phyloP scores from a whole-genome alignment of 2,329 filamentous ascomycete genomes.

The Colletotrichum truncatum region DNA sequence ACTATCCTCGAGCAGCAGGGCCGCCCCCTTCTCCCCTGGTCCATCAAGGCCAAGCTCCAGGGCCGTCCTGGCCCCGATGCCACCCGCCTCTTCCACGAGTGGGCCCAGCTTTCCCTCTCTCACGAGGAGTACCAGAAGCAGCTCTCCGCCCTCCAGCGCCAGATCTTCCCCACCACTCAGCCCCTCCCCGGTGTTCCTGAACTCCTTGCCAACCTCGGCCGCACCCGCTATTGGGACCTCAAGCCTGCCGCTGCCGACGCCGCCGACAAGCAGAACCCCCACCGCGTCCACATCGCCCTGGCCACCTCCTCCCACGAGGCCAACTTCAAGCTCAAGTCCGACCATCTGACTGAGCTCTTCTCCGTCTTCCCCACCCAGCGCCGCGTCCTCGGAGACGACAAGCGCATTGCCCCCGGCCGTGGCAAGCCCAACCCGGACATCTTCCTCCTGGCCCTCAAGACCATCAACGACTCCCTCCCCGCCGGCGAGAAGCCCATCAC shows the following conservation, averaged over 20 bases:
- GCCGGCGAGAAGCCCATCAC: constrained; percentile 71
- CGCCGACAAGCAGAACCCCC: constrained; percentile 35
- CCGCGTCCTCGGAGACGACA: constrained; percentile 86
- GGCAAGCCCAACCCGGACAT: constrained; percentile 97
- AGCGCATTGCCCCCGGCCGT: constrained; percentile 77
- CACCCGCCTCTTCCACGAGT: constrained; percentile 71
- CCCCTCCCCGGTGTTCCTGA: constrained; percentile 81
- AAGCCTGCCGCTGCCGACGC: constrained; percentile 36
- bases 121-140: constrained; percentile 71
- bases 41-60: constrained; percentile 87
- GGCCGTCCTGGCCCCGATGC: constrained; percentile 64
- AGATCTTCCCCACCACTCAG: constrained; percentile 78
- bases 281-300: constrained; percentile 79
- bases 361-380: constrained; percentile 74
- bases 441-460: constrained; percentile 85
- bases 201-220: constrained; percentile 69
- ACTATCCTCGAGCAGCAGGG: constrained; percentile 79
- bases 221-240: constrained; percentile 60
- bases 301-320: constrained; percentile 79
- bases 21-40: constrained; percentile 84
- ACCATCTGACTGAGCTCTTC: constrained; percentile 67
- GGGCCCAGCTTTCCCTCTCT: constrained; percentile 86
- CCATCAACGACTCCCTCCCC: constrained; percentile 79
- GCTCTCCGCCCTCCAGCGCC: constrained; percentile 70
- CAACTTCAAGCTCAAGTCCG: constrained; percentile 83